phyloP scores from a whole-genome alignment of 495 filamentous ascomycete genomes.

The Aspergillus nidulans region DNA sequence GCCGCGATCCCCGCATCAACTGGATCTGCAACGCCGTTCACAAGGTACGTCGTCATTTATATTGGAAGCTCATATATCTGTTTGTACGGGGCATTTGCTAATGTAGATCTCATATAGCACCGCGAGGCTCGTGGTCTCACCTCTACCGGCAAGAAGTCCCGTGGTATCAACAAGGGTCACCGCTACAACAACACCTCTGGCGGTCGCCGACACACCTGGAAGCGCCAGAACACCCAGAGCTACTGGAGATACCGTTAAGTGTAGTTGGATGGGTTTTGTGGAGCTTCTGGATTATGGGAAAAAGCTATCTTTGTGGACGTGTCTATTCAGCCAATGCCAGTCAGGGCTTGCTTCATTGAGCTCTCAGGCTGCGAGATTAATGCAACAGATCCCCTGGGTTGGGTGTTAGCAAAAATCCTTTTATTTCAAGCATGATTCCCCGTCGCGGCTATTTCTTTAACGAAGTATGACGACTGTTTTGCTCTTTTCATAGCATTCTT shows the following conservation, averaged over 20 bases:
- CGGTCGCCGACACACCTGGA: constrained; percentile 98
- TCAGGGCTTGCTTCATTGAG: constrained; percentile 31
- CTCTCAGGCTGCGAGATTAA: constrained; percentile 35
- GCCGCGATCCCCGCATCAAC: constrained; percentile 98
- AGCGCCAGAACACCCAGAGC: constrained; percentile 96
- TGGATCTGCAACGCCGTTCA: constrained; percentile 99
- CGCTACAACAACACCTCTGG: constrained; percentile 95
- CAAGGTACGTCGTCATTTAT: constrained; percentile 55
- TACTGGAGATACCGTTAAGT: constrained; percentile 80
- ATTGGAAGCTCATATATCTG: not conserved
- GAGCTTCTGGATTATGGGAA: constrained; percentile 35
- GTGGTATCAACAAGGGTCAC: constrained; percentile 98
- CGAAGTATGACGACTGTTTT: constrained; percentile 42
- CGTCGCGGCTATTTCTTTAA: constrained; percentile 37
- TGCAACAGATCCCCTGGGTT: constrained; percentile 38
- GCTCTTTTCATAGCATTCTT: constrained; percentile 14
- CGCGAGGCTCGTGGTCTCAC: constrained; percentile 96
- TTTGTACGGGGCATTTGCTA: constrained; percentile 11
- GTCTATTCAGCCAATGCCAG: constrained; percentile 40
- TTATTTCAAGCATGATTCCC: constrained; percentile 23
- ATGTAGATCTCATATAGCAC: constrained; percentile 52
- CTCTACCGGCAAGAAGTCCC: constrained; percentile 96
- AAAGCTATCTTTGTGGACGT: constrained; percentile 28
- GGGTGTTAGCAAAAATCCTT: constrained; percentile 45
- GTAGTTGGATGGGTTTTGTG: constrained; percentile 16